Conservation (phyloP, 352 stramenopile species). For the Thalassiosira sp. region DNA sequence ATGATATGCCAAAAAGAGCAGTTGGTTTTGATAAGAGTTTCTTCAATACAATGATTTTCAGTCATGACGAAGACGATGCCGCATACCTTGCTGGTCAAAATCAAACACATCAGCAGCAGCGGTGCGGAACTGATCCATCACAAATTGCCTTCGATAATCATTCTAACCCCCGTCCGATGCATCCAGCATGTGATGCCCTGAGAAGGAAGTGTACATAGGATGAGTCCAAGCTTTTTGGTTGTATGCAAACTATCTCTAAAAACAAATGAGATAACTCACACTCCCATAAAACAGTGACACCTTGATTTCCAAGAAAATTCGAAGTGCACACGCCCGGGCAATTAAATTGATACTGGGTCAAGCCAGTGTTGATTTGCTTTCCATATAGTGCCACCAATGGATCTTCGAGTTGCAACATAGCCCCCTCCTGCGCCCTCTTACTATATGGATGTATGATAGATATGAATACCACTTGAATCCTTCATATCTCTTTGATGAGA, state of each 20-base stretch:
- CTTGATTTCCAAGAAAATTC: conserved; percentile 3
- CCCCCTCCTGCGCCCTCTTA: conserved; percentile 36
- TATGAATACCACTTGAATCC: conserved; percentile 55
- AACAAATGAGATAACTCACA: neutral
- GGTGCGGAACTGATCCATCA: conserved; percentile 44
- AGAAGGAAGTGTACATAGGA: neutral
- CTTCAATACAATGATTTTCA: no score
- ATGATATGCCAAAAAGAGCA: no score
- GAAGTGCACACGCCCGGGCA: conserved; percentile 48
- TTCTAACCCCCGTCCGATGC: conserved; percentile 46
- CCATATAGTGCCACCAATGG: conserved; percentile 29
- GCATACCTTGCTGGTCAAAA: conserved; percentile 55
- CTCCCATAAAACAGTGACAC: conserved; percentile 51
- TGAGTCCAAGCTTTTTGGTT: neutral
- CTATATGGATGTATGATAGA: conserved; percentile 50
- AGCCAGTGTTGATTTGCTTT: conserved; percentile 23
- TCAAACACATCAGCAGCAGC: conserved; percentile 47
- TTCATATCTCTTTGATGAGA: conserved; percentile 22
- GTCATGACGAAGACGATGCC: no score
- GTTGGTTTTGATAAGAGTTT: no score
- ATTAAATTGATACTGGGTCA: conserved; percentile 42
- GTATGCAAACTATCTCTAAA: neutral
- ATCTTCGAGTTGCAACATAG: conserved; percentile 48
- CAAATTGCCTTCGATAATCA: conserved; percentile 55
- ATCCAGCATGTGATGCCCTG: conserved; percentile 69